Evolutionary conservation across 1,284 basidiomycete genomes (phyloP).

Genomic region (Coniferiporia weirii): DNA sequence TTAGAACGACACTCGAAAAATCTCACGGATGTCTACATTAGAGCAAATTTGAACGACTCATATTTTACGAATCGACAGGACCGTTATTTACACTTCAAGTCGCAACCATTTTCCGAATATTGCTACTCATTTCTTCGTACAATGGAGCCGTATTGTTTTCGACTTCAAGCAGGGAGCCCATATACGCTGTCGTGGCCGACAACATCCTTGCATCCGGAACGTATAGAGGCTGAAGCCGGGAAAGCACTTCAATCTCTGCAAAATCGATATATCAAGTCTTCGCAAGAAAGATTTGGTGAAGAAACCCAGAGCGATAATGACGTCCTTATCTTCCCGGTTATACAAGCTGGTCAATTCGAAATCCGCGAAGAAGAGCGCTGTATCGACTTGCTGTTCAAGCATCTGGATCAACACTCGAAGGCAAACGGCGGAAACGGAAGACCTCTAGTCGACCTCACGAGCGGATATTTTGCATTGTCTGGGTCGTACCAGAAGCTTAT

Average conservation of each 20-base stretch:
- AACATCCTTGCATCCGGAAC: constrained; percentile 48
- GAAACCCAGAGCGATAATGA: constrained; percentile 29
- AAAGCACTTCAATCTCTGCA: constrained; percentile 49
- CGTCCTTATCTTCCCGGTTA: constrained; percentile 70
- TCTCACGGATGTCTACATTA: constrained; percentile 29
- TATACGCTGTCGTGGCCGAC: constrained; percentile 51
- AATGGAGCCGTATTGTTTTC: constrained; percentile 74
- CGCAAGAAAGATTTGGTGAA: constrained; percentile 18
- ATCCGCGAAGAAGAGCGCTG: constrained; percentile 77
- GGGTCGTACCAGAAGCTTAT: constrained; percentile 76
- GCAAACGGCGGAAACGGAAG: constrained; percentile 19
- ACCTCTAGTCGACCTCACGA: constrained; percentile 74
- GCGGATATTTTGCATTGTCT: constrained; percentile 92
- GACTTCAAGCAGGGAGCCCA: constrained; percentile 37
- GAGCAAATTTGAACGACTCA: constrained; percentile 91
- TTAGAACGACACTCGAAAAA: constrained; percentile 4
- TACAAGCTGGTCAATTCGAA: constrained; percentile 82
- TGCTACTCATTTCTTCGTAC: constrained; percentile 75
- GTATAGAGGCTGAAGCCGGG: constrained; percentile 50
- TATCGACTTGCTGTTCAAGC: constrained; percentile 54
- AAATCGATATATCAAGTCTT: constrained; percentile 16
- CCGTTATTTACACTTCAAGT: constrained; percentile 78
- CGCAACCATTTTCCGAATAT: constrained; percentile 67
- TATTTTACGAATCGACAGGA: constrained; percentile 97
- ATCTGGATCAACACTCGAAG: constrained; percentile 26